These are phyloP conservation scores for Picea abies DNA, from an alignment of 83 land plant species.

Conservation along the genomic window DNA sequence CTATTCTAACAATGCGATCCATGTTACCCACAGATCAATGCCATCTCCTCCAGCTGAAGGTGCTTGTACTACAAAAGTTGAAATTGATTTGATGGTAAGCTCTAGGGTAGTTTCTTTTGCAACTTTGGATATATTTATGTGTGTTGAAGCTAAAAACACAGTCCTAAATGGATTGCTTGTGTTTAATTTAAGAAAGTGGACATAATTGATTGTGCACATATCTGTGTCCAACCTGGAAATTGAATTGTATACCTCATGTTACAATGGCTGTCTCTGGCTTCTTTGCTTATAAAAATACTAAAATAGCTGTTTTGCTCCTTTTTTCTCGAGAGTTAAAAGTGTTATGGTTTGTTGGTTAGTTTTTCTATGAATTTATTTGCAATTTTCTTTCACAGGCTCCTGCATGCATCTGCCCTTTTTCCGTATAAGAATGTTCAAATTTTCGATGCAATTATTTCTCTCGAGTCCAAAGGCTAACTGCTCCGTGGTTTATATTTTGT, in stretches of 20 bases:
- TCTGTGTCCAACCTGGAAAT: background rate
- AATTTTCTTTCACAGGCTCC: no score
- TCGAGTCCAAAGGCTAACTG: background rate
- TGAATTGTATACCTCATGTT: background rate
- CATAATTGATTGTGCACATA: background rate
- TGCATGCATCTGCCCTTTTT: no score
- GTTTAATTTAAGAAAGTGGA: background rate
- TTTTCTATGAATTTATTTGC: no score
- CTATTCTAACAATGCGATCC: background rate
- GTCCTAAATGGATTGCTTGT: background rate
- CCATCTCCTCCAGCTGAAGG: background rate
- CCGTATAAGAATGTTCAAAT: no score
- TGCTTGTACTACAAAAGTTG: background rate
- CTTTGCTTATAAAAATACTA: background rate
- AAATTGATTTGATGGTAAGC: conserved; percentile 2
- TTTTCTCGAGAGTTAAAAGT: background rate
- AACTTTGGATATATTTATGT: background rate
- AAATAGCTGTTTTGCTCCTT: background rate
- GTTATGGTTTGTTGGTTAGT: background rate
- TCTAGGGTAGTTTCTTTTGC: background rate
- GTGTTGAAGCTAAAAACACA: background rate
- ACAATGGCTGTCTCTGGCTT: background rate
- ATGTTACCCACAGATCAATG: background rate
- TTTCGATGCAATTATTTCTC: no score
- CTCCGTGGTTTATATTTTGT: background rate